Evolutionary conservation across 768 basidiomycete genomes (phyloP), one percentile per base, ranked within the genome.

Genomic region (Cyathus striatus): DNA sequence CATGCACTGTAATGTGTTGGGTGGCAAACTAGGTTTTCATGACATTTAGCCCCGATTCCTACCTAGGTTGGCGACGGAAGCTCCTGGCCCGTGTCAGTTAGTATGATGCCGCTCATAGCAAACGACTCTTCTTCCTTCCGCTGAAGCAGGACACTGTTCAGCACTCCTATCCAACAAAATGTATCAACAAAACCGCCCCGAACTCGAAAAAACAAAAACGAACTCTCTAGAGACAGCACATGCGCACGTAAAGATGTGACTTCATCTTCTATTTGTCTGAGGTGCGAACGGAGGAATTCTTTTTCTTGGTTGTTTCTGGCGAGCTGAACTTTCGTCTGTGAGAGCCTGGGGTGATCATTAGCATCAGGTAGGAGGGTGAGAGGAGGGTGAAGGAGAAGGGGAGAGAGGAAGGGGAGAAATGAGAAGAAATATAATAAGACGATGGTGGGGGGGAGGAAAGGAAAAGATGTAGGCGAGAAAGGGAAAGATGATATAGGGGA

Each of bases 91-190:
- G 90, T 90, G 6, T 81, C 68, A 0, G 90, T 90, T 26, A 90
- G 69, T 23, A 92, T 71, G 30, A 92, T 84, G 2, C 90, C 81
- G 55, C 82, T 83, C 81, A 84, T 84, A 1, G 81, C 81, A 3
- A 76, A 79, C 1, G 68, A 68, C 23, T 66, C 57, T 17, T 50
- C 57, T 9, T 69, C 68, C 22, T 57, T 48, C 40, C 56, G 56
- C 7, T 58, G 50, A 5, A 63, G 48, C 23, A 75, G 73, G 21
- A 59, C 66, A 12, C 74, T 60, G 0, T 70, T 73, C 55, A 70
- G 16, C 72, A 35, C 76, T 75, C 53, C 66, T 77, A 18, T 69
- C 68, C 36, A 65, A 77, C 70, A 37, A 50, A 24, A 14, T 10
- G 13, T 16, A 40, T 23, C 16, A 22, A 14, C 16, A 7, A 16